Base-by-base conservation (phyloP, 768 basidiomycete genomes). In the Leccinum truebloodii region DNA sequence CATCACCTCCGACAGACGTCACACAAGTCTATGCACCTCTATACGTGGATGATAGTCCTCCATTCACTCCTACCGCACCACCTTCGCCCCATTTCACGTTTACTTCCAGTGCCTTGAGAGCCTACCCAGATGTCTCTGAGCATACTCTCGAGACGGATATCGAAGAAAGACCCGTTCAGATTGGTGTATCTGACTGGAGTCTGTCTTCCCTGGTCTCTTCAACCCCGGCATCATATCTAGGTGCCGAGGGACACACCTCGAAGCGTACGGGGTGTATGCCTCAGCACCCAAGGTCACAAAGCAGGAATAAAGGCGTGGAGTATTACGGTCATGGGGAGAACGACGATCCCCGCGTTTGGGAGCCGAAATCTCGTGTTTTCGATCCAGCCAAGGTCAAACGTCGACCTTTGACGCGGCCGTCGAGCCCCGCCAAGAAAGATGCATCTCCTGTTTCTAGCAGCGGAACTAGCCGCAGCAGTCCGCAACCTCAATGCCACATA, bases 311-410 rank as follows among this genome's bases (percentile, higher is more conserved):
- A 41, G 72, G 72, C 10, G 66, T 73, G 34, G 32, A 37, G 28
- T 73, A 71, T 55, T 63, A 48, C 13, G 59, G 55, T 28, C 63
- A 59, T 20, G 35, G 26, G 34, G 30, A 59, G 56, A 49, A 49
- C 4, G 53, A 63, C 39, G 73, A 73, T 55, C 39, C 73, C 52
- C 72, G 72, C 9, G 14, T 73, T 18, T 75, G 73, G 72, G 55
- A 62, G 44, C 72, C 73, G 6, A 55, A 56, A 50, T 32, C 64
- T 22, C 73, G 65, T 9, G 14, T 57, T 32, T 75, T 71, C 48
- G 61, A 75, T 54, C 67, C 71, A 14, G 62, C 59, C 59, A 71
- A 66, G 51, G 55, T 75, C 49, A 73, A 73, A 52, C 48, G 59
- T 44, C 53, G 63, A 55, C 64, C 69, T 44, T 32, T 37, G 53